These are phyloP conservation scores for Xylaria scruposa DNA, from an alignment of 495 filamentous ascomycete species.

Conservation along the genomic window DNA sequence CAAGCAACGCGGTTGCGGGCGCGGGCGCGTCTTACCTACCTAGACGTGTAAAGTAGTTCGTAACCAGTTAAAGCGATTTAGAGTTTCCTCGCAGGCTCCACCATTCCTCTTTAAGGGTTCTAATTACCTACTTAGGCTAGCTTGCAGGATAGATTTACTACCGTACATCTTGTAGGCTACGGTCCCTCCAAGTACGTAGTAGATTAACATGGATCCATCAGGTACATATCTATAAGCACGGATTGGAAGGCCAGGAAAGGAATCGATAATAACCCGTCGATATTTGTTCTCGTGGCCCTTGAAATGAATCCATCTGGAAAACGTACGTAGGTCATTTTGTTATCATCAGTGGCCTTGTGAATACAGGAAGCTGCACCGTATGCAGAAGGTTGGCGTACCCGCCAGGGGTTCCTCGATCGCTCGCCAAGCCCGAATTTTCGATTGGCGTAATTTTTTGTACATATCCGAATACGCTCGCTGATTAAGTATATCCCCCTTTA, in stretches of 20 bases:
- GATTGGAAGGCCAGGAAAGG: no score
- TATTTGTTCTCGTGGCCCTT: no score
- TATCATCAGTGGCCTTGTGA: neutral
- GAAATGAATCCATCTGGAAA: no score
- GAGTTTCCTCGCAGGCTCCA: neutral
- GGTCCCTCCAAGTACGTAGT: no score
- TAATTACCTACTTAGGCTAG: neutral
- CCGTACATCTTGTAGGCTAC: no score
- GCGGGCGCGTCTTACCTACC: no score
- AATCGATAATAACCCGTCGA: no score
- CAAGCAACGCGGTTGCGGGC: slow-evolving; percentile 21
- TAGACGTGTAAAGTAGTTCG: slow-evolving; percentile 39
- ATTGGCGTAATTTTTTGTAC: neutral
- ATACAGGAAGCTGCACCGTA: neutral
- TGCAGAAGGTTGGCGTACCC: no score
- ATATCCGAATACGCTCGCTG: slow-evolving; percentile 25
- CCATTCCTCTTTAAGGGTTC: neutral
- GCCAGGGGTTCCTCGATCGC: neutral
- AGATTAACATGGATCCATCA: no score
- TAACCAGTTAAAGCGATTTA: slow-evolving; percentile 22
- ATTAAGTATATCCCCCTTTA: slow-evolving; percentile 1
- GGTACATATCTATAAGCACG: no score
- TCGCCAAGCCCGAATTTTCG: neutral
- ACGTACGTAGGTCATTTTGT: neutral
- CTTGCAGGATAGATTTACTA: no score